These are phyloP conservation scores for Geosiphon pyriformis DNA, from an alignment of 192 early-diverging fungal species.

Conservation along the genomic window DNA sequence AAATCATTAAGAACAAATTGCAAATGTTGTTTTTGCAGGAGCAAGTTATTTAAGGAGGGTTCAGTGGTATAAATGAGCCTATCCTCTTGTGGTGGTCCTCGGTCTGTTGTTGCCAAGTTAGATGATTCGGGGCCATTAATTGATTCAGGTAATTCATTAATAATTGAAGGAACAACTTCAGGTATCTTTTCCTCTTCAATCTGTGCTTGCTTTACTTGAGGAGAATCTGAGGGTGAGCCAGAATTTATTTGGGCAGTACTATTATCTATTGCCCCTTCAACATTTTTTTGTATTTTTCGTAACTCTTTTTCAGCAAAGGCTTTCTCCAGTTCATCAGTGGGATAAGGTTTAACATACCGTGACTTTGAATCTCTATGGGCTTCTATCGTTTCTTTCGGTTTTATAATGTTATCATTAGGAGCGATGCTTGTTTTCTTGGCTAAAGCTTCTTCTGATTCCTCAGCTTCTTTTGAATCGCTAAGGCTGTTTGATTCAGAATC, in stretches of 20 bases:
- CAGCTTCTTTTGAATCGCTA: no score
- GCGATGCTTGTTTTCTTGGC: no score
- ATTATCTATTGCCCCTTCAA: neutral
- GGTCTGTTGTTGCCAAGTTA: no score
- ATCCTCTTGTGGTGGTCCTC: neutral
- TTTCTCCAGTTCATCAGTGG: slow-evolving; percentile 4
- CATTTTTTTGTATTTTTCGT: neutral
- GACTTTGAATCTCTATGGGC: slow-evolving; percentile 4
- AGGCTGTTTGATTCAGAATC: no score
- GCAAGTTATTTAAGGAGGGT: neutral
- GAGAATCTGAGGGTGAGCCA: no score
- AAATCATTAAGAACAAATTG: neutral
- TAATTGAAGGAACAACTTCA: neutral
- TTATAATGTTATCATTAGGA: no score
- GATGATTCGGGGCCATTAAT: neutral
- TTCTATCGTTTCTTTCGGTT: neutral
- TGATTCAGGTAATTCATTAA: neutral
- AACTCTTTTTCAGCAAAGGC: neutral
- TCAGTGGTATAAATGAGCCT: neutral
- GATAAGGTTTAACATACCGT: slow-evolving; percentile 7
- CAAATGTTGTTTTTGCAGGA: neutral
- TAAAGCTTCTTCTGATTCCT: no score
- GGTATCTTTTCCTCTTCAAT: neutral
- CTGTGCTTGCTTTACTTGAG: neutral
- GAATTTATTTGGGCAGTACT: neutral